Conservation (phyloP, 1,139 yeast genomes). For the Hanseniaspora gamundiae region DNA sequence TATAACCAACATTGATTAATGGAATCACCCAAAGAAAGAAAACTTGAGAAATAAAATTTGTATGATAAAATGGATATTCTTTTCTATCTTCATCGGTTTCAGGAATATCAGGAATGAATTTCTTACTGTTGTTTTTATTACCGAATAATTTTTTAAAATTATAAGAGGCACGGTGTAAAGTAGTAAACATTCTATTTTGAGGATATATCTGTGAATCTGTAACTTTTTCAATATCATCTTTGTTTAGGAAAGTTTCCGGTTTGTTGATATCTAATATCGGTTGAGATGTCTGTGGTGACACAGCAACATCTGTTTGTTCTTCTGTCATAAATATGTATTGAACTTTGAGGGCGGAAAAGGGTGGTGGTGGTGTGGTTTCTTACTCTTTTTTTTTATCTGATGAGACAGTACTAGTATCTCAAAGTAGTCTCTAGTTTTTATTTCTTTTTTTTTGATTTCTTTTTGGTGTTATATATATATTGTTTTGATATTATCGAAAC, state of each 20-base stretch:
- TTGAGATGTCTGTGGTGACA: neutral
- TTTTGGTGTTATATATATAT: too few relatives aligned
- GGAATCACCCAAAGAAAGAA: conserved; percentile 44
- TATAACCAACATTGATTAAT: conserved; percentile 37
- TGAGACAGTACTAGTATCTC: too few relatives aligned
- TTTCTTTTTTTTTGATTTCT: too few relatives aligned
- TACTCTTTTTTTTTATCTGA: too few relatives aligned
- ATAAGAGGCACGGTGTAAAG: conserved; percentile 17
- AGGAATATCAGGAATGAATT: conserved; percentile 6
- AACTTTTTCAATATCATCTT: conserved; percentile 23
- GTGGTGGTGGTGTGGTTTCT: too few relatives aligned
- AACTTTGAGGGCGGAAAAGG: too few relatives aligned
- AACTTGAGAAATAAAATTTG: conserved; percentile 30
- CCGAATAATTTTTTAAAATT: neutral
- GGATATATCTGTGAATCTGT: conserved; percentile 24
- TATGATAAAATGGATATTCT: conserved; percentile 26
- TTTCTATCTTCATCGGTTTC: conserved; percentile 27
- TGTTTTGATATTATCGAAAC: too few relatives aligned
- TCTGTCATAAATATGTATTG: too few relatives aligned
- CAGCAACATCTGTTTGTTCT: too few relatives aligned
- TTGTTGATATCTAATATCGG: conserved; percentile 15
- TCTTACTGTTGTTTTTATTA: conserved; percentile 16
- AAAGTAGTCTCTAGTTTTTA: too few relatives aligned
- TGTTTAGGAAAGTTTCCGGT: conserved; percentile 22
- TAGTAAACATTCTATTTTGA: conserved; percentile 30